Evolutionary conservation across 306 rosid species (phyloP), one percentile per base, ranked within the genome.

Genomic region (Albizia julibrissin): DNA sequence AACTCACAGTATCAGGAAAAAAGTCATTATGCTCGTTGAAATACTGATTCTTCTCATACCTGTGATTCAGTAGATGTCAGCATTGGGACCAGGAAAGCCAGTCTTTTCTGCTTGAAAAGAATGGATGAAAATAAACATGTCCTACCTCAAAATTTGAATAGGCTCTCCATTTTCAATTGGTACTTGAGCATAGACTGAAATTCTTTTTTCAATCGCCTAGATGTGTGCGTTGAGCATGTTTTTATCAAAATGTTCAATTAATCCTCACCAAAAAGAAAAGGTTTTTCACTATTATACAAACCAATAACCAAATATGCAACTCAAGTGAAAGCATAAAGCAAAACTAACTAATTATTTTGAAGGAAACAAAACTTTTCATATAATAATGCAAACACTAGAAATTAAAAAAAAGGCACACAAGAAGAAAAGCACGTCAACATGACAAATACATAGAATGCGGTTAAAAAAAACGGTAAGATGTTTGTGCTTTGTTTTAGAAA

Each of bases 181-280:
- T 49, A 93, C 61, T 95, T 95, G 99, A 67, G 99, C 85, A 87
- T 87, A 93, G 87, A 95, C 87, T 65, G 99, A 87, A 79, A 95
- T 91, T 79, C 99, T 91, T 87, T 93, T 95, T 87, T 95, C 99
- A 62, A 95, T 95, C 47, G 98, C 99, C 98, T 95, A 77, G 82
- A 67, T 52, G 69, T 81, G 85, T 75, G 71, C 68, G 77, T 49
- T 54, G 68, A 83, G 78, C 85, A 77, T 54, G 40, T 56, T 21
- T 79, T 81, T 74, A 84, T 81, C 62, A 76, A 11, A 62, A 29
- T 19, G 66, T 67, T 72, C 74, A 75, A 39, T 62, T 22, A 79
- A 62, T 61, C 42, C 69, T 76, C 65, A 31, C 40, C 61, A 77
- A 77, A 21, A 46, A 24, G 33, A 24, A n/a, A 64, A 14, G 5